Percentiles rank a stretch among this genome's conserved stretches.
Conservation (phyloP, 2,329 filamentous ascomycete species). For the Ambrosiella cleistominuta region DNA sequence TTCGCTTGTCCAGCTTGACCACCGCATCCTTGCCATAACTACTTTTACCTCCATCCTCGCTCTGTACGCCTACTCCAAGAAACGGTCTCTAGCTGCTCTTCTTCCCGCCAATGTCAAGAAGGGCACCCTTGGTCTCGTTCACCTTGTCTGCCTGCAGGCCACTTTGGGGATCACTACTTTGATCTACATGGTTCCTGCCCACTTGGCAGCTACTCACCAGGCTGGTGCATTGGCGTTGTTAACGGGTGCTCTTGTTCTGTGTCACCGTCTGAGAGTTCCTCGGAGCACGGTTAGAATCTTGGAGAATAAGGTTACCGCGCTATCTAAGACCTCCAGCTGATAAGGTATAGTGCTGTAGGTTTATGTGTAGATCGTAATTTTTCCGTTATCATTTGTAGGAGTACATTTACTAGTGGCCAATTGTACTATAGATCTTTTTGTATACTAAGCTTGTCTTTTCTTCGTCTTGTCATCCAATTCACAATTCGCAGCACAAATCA, state of each 20-base stretch:
- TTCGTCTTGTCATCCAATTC: not conserved
- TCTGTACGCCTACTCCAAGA: slow-evolving; percentile 65
- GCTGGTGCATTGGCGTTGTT: slow-evolving; percentile 74
- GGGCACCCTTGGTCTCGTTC: slow-evolving; percentile 63
- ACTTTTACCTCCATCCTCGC: slow-evolving; percentile 69
- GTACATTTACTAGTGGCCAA: too few relatives aligned
- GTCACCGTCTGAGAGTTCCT: slow-evolving; percentile 60
- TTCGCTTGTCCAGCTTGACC: slow-evolving; percentile 84
- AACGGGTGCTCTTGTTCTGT: slow-evolving; percentile 64
- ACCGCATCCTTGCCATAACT: slow-evolving; percentile 77
- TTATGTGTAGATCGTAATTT: slow-evolving; percentile 2
- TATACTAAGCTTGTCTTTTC: not conserved
- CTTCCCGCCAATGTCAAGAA: slow-evolving; percentile 48
- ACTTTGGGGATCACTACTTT: slow-evolving; percentile 76
- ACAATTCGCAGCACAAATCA: not conserved
- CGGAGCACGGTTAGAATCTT: slow-evolving; percentile 44
- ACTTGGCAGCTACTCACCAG: slow-evolving; percentile 79
- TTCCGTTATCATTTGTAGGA: not conserved
- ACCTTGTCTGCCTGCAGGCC: slow-evolving; percentile 68
- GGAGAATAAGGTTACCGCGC: slow-evolving; percentile 26
- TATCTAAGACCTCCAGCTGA: slow-evolving; percentile 9
- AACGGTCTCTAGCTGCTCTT: slow-evolving; percentile 35
- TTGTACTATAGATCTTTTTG: not conserved
- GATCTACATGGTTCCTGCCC: slow-evolving; percentile 81
- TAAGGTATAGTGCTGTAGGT: slow-evolving; percentile 7